phyloP scores from a whole-genome alignment of 192 early-diverging fungal genomes.

The Coemansia sp. region DNA sequence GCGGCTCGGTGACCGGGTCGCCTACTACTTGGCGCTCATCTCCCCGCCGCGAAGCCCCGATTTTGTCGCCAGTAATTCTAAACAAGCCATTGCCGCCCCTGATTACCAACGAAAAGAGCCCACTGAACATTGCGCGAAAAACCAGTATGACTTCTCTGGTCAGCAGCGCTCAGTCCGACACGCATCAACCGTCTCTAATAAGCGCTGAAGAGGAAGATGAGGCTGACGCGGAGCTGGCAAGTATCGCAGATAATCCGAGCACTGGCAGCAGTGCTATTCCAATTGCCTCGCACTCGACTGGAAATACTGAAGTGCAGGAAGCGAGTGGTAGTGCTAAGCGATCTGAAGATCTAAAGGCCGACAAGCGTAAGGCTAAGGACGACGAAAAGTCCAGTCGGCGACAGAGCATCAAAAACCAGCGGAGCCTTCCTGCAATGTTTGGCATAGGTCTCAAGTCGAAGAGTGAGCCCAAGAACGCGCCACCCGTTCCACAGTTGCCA shows the following conservation, averaged over 20 bases:
- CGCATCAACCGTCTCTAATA: background rate
- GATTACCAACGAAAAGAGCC: background rate
- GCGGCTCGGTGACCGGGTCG: background rate
- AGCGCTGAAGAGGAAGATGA: background rate
- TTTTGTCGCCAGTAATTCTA: slow-evolving; percentile 10
- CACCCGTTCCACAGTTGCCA: slow-evolving; percentile 42
- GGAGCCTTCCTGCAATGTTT: slow-evolving; percentile 53
- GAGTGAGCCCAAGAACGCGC: slow-evolving; percentile 24
- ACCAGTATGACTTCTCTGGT: slow-evolving; percentile 8
- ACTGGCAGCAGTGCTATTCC: background rate
- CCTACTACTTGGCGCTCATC: slow-evolving; percentile 6
- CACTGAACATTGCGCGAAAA: slow-evolving; percentile 10
- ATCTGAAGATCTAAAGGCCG: background rate
- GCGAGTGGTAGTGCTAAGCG: background rate
- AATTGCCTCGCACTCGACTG: background rate
- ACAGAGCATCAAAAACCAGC: slow-evolving; percentile 54
- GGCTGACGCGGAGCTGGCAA: background rate
- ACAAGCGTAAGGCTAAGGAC: slow-evolving; percentile 28
- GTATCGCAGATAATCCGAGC: background rate
- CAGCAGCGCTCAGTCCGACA: background rate
- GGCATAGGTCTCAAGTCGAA: slow-evolving; percentile 39
- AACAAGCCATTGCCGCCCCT: slow-evolving; percentile 43
- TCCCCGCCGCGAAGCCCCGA: background rate
- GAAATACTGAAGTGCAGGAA: background rate
- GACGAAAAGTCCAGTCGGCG: slow-evolving; percentile 37